Evolutionary conservation across 2,329 filamentous ascomycete genomes (phyloP).

Genomic region (Exophiala xenobiotica): DNA sequence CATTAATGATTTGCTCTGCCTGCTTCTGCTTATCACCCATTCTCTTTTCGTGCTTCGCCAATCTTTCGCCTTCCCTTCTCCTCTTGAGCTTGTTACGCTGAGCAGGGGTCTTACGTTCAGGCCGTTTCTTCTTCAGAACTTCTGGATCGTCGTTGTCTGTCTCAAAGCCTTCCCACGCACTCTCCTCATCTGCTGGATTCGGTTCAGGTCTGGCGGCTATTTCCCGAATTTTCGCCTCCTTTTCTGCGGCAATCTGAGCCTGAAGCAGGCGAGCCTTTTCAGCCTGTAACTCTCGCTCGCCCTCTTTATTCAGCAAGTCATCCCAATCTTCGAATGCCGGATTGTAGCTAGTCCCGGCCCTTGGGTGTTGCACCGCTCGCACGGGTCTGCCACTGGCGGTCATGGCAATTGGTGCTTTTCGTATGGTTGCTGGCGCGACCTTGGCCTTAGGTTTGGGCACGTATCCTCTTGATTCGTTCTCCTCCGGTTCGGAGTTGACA

Average conservation of each 20-base stretch:
- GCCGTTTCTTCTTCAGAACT: conserved; percentile 68
- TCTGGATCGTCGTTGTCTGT: conserved; percentile 74
- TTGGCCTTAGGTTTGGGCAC: conserved; percentile 64
- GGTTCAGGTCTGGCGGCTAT: conserved; percentile 74
- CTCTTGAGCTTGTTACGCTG: conserved; percentile 87
- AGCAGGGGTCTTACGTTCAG: conserved; percentile 78
- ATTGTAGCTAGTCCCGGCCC: conserved; percentile 88
- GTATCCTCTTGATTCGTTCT: conserved; percentile 59
- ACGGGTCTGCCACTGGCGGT: conserved; percentile 77
- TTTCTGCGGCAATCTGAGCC: conserved; percentile 55
- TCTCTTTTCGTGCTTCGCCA: conserved; percentile 71
- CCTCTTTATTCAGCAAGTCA: conserved; percentile 69
- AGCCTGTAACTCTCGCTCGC: conserved; percentile 72
- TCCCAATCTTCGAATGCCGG: conserved; percentile 85
- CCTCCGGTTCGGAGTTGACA: conserved; percentile 31
- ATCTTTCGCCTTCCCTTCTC: conserved; percentile 81
- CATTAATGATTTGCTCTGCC: conserved; percentile 57
- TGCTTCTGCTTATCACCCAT: conserved; percentile 73
- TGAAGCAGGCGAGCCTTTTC: conserved; percentile 73
- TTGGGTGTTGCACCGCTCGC: conserved; percentile 74
- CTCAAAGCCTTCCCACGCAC: conserved; percentile 85
- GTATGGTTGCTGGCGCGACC: conserved; percentile 72
- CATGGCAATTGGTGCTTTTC: conserved; percentile 74
- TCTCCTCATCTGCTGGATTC: conserved; percentile 79
- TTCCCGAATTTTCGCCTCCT: conserved; percentile 67